phyloP scores from a whole-genome alignment of 441 rosid species.

The Mallotus repandus region DNA sequence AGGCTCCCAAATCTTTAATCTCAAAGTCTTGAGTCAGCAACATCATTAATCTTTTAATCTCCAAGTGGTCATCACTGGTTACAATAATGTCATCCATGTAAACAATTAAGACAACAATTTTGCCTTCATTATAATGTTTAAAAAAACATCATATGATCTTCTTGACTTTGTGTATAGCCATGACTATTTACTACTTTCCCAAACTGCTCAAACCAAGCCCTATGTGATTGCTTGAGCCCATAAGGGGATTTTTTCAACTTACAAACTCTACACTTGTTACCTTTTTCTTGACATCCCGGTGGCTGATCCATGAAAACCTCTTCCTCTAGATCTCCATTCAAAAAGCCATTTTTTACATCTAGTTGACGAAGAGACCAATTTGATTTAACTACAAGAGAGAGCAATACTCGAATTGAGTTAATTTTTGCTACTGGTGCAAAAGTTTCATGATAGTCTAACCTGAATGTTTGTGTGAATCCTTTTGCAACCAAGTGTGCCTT shows the following conservation, averaged over 20 bases:
- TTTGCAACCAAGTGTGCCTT: neutral
- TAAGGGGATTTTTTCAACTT: no score
- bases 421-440: neutral
- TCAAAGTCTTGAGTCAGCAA: no score
- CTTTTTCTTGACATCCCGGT: no score
- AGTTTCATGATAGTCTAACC: neutral
- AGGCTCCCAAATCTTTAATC: no score
- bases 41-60: no score
- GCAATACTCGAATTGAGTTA: neutral
- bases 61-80: no score
- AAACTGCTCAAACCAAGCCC: neutral
- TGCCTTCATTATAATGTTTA: neutral
- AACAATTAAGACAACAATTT: neutral
- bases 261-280: no score
- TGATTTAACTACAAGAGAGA: neutral
- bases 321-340: neutral
- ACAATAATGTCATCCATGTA: neutral
- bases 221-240: neutral
- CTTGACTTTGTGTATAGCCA: neutral
- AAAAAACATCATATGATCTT: neutral
- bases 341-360: neutral
- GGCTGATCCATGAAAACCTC: neutral
- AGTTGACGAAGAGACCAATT: neutral
- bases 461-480: neutral
- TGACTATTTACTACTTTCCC: neutral